Conservation (phyloP, 2,329 filamentous ascomycete species). For the Beauveria caledonica region DNA sequence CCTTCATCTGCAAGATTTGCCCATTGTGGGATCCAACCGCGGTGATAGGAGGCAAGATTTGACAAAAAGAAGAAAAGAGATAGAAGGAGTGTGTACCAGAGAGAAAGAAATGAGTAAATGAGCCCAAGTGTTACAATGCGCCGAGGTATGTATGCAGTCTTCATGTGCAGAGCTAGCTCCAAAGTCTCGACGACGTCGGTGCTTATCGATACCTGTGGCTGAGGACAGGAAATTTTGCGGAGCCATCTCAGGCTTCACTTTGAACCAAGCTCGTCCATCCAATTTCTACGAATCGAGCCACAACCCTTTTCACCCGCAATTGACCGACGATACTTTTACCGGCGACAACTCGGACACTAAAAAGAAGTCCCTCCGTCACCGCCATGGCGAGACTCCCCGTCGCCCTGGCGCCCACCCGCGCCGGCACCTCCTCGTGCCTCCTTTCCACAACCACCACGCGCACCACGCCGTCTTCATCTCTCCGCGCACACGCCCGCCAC, state of each 20-base stretch:
- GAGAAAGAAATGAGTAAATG: too few relatives aligned
- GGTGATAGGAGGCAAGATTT: background rate
- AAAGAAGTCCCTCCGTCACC: background rate
- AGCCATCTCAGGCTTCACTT: conserved; percentile 10
- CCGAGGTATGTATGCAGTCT: conserved; percentile 5
- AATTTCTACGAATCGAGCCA: background rate
- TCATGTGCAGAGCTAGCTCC: conserved; percentile 3
- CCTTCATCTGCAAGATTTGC: conserved; percentile 1
- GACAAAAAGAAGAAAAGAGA: background rate
- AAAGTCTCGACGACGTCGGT: background rate
- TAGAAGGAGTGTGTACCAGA: background rate
- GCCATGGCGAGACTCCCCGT: conserved; percentile 24
- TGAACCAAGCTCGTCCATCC: background rate
- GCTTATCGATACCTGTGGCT: conserved; percentile 4
- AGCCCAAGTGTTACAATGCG: background rate
- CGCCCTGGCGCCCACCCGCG: conserved; percentile 23
- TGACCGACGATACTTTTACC: background rate
- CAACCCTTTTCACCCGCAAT: background rate
- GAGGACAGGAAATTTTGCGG: conserved; percentile 9
- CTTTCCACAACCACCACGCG: conserved; percentile 18
- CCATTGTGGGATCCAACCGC: background rate
- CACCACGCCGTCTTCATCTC: conserved; percentile 18
- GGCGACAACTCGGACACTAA: background rate
- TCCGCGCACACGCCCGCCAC: conserved; percentile 57
- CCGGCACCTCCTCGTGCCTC: conserved; percentile 17